These are phyloP conservation scores for Stellera chamaejasme DNA, from an alignment of 345 rosid species.

Conservation along the genomic window DNA sequence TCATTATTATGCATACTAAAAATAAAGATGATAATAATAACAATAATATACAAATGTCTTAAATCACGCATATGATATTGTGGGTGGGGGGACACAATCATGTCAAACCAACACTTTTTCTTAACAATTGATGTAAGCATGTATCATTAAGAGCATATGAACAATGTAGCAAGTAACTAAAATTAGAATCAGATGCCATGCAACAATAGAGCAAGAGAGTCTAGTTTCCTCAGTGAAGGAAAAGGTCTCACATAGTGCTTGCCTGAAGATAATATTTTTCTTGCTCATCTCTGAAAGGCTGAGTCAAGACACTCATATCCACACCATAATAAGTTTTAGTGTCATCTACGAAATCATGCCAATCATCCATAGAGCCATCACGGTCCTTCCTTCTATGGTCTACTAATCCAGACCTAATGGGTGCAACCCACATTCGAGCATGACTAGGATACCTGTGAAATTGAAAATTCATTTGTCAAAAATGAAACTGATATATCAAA, in stretches of 20 bases:
- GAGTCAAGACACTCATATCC: constrained; percentile 65
- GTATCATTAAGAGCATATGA: no score
- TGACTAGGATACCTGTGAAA: constrained; percentile 92
- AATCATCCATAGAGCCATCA: constrained; percentile 81
- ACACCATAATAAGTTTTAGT: constrained; percentile 68
- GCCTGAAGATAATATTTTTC: constrained; percentile 81
- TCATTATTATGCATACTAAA: no score
- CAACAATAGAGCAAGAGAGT: not conserved
- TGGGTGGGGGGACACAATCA: no score
- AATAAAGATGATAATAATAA: no score
- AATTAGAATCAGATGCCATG: no score
- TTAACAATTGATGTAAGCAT: no score
- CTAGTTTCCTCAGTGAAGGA: constrained; percentile 3
- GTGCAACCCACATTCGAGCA: constrained; percentile 98
- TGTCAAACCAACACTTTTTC: no score
- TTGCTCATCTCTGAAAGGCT: constrained; percentile 77
- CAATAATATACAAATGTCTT: no score
- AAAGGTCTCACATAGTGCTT: constrained; percentile 13
- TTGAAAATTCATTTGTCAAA: constrained; percentile 11
- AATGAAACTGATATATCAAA: not conserved
- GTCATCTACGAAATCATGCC: constrained; percentile 62
- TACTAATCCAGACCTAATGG: constrained; percentile 60
- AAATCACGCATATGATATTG: no score
- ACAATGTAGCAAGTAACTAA: no score
- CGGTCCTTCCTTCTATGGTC: constrained; percentile 60